phyloP scores from a whole-genome alignment of 768 basidiomycete genomes.

The Kwoniella sp. region DNA sequence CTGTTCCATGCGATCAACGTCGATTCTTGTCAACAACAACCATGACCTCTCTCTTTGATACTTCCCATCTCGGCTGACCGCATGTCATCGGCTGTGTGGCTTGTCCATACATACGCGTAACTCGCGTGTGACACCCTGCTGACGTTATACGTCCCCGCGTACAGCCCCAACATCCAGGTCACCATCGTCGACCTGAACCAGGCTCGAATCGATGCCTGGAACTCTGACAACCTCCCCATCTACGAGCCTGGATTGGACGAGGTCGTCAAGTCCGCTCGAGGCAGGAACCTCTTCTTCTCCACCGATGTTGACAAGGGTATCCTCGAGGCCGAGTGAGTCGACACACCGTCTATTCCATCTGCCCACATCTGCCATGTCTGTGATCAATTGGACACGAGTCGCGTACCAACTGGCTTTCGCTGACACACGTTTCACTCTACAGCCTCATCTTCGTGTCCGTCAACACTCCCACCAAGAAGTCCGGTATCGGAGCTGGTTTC shows the following conservation, averaged over 20 bases:
- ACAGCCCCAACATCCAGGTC: conserved; percentile 77
- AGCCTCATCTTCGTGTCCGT: conserved; percentile 93
- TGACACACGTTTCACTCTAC: neutral
- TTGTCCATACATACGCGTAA: neutral
- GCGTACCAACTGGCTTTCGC: too few species aligned
- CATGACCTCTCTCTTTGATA: too few species aligned
- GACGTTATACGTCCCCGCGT: neutral
- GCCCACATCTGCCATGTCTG: conserved; percentile 17
- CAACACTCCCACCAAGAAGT: conserved; percentile 99
- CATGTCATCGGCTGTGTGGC: neutral
- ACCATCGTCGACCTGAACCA: conserved; percentile 98
- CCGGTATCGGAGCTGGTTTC: conserved; percentile 94
- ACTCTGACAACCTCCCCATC: conserved; percentile 82
- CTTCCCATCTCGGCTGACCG: neutral
- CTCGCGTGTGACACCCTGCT: neutral
- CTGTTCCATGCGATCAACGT: neutral
- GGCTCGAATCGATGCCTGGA: conserved; percentile 94
- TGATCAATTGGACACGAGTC: too few species aligned
- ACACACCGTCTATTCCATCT: neutral
- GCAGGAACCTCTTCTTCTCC: conserved; percentile 95
- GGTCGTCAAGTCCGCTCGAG: conserved; percentile 82
- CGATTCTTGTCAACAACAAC: too few species aligned
- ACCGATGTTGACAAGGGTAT: conserved; percentile 93
- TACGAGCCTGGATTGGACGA: conserved; percentile 96
- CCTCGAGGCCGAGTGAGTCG: conserved; percentile 73